A percentile compares a stretch with the other conserved stretches of the same genome.
Evolutionary conservation across 495 filamentous ascomycete species (phyloP).

Genomic region (Hypoxylon cercidicola): DNA sequence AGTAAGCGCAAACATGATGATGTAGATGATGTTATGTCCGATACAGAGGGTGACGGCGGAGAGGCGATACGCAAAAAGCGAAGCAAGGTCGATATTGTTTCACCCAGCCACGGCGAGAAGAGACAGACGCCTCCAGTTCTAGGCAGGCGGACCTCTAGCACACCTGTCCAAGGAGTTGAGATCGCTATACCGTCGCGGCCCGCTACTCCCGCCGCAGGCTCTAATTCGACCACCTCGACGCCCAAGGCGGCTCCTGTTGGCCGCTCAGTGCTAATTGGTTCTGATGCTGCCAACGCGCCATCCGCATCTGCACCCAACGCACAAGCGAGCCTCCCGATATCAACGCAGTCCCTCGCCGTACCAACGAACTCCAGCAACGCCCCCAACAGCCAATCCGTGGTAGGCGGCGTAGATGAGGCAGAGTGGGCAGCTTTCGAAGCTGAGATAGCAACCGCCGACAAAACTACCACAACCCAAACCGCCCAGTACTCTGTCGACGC

Average conservation of each 20-base stretch:
- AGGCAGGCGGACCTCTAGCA: constrained; percentile 48
- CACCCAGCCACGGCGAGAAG: constrained; percentile 26
- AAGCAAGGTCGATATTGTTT: constrained; percentile 47
- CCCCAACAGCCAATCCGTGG: constrained; percentile 19
- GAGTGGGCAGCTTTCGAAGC: constrained; percentile 94
- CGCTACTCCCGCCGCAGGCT: constrained; percentile 57
- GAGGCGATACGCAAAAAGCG: constrained; percentile 56
- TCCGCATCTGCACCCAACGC: constrained; percentile 27
- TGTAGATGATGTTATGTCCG: constrained; percentile 47
- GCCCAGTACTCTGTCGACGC: constrained; percentile 53
- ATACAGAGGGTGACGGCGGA: constrained; percentile 48
- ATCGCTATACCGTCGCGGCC: constrained; percentile 67
- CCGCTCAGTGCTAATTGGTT: constrained; percentile 53
- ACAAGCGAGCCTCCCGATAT: constrained; percentile 29
- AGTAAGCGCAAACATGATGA: constrained; percentile 57
- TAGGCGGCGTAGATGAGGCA: constrained; percentile 72
- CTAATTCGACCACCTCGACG: constrained; percentile 45
- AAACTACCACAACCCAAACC: constrained; percentile 27
- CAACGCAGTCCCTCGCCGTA: constrained; percentile 27
- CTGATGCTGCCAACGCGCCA: constrained; percentile 34
- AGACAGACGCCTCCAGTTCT: constrained; percentile 47
- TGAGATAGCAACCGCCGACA: constrained; percentile 71
- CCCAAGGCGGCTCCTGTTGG: constrained; percentile 47
- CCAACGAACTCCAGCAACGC: constrained; percentile 27
- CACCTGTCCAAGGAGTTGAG: constrained; percentile 58